Conservation (phyloP, 192 early-diverging fungal species). For the Rhizoclosmatium globosum region DNA sequence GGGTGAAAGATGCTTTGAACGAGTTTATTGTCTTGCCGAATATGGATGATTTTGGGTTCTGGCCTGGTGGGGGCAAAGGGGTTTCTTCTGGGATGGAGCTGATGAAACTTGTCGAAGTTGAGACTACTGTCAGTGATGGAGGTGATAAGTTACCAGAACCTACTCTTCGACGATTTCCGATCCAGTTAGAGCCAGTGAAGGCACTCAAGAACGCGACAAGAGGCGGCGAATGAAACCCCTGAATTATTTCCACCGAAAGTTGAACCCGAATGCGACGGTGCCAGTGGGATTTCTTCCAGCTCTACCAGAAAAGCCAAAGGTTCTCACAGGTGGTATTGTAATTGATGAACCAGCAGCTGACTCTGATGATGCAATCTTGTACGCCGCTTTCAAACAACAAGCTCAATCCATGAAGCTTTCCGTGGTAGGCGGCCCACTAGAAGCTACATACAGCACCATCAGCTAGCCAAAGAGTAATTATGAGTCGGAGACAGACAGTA, state of each 20-base stretch:
- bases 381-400: background rate
- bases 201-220: background rate
- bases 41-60: conserved; percentile 89
- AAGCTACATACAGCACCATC: background rate
- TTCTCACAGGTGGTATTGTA: background rate
- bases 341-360: background rate
- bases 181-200: conserved; percentile 58
- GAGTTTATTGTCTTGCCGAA: conserved; percentile 85
- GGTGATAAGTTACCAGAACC: conserved; percentile 74
- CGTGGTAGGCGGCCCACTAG: background rate
- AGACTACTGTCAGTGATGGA: background rate
- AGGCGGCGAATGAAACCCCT: background rate
- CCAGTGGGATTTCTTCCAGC: no score
- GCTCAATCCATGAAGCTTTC: background rate
- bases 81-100: conserved; percentile 51
- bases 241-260: no score
- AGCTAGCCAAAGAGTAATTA: background rate
- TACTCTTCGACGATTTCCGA: conserved; percentile 89
- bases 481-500: background rate
- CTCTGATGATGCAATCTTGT: background rate
- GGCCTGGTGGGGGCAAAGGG: conserved; percentile 47
- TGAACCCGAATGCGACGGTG: no score
- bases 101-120: conserved; percentile 43
- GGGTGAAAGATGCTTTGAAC: conserved; percentile 81
- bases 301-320: background rate